These are phyloP conservation scores for Boletus rubescentipes DNA, from an alignment of 768 basidiomycete genomes.

Conservation along the genomic window DNA sequence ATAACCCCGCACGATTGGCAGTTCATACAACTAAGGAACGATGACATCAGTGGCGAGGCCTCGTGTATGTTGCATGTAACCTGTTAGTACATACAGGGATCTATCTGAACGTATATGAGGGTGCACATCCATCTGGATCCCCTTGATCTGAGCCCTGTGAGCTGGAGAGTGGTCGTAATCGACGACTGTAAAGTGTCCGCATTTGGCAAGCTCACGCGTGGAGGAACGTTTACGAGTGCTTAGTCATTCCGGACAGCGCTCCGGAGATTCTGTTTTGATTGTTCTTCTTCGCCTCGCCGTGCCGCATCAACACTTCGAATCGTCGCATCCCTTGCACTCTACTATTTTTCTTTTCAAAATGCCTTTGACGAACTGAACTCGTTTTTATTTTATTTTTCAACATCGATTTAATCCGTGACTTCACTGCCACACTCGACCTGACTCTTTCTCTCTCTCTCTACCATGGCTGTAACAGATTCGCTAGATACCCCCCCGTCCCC, in stretches of 20 bases:
- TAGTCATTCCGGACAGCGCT: conserved; percentile 22
- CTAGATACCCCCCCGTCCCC: conserved; percentile 48
- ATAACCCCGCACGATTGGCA: conserved; percentile 11
- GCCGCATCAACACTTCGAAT: conserved; percentile 16
- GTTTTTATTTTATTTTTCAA: neutral
- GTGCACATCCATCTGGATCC: neutral
- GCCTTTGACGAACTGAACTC: conserved; percentile 10
- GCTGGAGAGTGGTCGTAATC: neutral
- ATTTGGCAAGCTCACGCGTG: neutral
- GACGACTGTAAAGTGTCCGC: neutral
- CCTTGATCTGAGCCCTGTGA: too few relatives aligned
- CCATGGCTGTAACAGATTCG: conserved; percentile 41
- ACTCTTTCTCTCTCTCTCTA: conserved; percentile 13
- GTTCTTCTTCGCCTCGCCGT: conserved; percentile 11
- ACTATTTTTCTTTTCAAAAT: conserved; percentile 4
- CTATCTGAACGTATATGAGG: neutral
- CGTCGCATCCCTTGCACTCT: neutral
- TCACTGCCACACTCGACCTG: neutral
- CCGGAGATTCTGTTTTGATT: conserved; percentile 4
- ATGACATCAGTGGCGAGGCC: conserved; percentile 7
- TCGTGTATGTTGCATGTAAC: conserved; percentile 3
- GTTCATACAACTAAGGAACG: neutral
- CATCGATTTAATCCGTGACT: neutral
- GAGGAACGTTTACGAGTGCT: conserved; percentile 11
- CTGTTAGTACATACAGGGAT: neutral